Evolutionary conservation across 768 basidiomycete genomes (phyloP), one percentile per base, ranked within the genome.

Genomic region (Tephrocybe rancida): DNA sequence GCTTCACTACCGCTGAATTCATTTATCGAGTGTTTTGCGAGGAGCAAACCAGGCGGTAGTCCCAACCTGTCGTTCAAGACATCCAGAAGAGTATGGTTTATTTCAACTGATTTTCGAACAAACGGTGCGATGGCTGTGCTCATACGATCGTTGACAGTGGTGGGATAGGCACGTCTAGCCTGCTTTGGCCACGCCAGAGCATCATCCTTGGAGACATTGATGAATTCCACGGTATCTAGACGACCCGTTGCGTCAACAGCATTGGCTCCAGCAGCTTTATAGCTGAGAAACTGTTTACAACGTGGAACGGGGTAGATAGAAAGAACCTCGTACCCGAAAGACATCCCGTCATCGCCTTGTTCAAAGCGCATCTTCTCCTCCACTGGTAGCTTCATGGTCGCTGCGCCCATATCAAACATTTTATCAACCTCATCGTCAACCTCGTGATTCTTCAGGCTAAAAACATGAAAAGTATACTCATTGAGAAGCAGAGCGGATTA

Each of bases 201-300:
- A 57, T 90, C 88, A 61, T 90, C 86, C 62, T 86, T 86, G 0
- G 86, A 74, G 30, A 88, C 65, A 59, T 87, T 87, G 51, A 88
- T 71, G 64, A 86, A 87, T 61, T 88, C 84, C 3, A 77, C 74
- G 0, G 74, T 77, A 62, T 88, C 86, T 16, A 65, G 61, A 45
- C 75, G 74, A 39, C 87, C 87, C 11, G 72, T 72, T 21, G 82
- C 79, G 61, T 88, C 84, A 5, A 83, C 79, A 1, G 82, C 84
- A 54, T 80, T 85, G 0, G 80, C 80, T 1, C 87, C 87, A 0
- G 74, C 72, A 10, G 81, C 83, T 70, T 88, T 87, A 63, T 87
- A 88, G 19, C 79, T 79, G 52, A 1, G 8, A 27, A 37, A 16
- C 3, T 47, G 3, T 24, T 9, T 46, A 7, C 16, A 27, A 8